Conservation (phyloP, 148 eudicot species). For the Gaultheria prostrata region DNA sequence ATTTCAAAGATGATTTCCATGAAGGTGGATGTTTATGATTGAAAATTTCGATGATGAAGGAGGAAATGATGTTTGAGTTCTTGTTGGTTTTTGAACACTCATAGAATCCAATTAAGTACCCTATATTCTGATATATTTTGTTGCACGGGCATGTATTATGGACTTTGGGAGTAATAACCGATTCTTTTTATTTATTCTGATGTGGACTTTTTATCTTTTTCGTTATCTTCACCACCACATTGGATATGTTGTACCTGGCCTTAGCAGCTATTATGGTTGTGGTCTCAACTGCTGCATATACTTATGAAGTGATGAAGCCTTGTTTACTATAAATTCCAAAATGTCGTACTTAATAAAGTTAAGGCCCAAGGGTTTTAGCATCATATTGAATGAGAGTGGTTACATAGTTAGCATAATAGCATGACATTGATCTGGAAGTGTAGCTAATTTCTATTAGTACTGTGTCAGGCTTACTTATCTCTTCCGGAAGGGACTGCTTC, state of each 20-base stretch:
- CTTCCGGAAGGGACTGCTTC: constrained; percentile 99
- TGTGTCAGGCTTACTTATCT: constrained; percentile 85
- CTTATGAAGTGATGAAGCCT: background rate
- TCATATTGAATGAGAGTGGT: constrained; percentile 8
- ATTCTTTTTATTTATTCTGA: background rate
- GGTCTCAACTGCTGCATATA: background rate
- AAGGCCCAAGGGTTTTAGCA: background rate
- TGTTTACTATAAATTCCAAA: background rate
- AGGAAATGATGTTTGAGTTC: constrained; percentile 9
- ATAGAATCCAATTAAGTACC: background rate
- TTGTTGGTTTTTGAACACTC: constrained; percentile 5
- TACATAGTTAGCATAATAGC: background rate
- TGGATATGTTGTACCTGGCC: background rate
- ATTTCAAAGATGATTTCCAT: background rate
- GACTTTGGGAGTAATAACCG: background rate
- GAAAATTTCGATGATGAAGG: background rate
- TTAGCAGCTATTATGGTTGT: constrained; percentile 2
- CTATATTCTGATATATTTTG: background rate
- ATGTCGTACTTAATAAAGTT: background rate
- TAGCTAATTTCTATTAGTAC: constrained; percentile 17
- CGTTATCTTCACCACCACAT: constrained; percentile 4
- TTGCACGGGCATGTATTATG: background rate
- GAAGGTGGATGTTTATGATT: background rate
- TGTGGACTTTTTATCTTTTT: background rate
- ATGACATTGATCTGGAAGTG: constrained; percentile 1